Base-by-base conservation (phyloP, 2,329 filamentous ascomycete genomes). In the Pleomassaria siparia region DNA sequence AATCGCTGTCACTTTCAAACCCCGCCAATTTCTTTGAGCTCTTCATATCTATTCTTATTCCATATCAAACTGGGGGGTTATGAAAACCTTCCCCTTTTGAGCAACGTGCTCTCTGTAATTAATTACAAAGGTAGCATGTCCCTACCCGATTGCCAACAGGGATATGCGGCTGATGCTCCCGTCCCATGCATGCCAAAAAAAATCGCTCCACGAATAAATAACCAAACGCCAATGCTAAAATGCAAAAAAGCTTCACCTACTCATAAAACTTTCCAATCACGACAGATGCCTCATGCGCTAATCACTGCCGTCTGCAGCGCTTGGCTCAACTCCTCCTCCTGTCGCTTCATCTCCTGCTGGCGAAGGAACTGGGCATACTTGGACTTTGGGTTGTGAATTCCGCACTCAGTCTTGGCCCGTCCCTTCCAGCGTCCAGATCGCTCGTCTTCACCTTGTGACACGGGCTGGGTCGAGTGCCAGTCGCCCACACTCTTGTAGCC, bases 401-500 rank as follows among this genome's bases (percentile, higher is more conserved):
- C 94, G 72, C 94, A 99, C 78, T 99, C 94, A 13, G 91, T 95
- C 86, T 99, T 99, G 64, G 81, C 77, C 72, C 91, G 88, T 53
- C 94, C 94, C 81, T 96, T 96, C 94, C 94, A 99, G 59, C 94
- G 86, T 49, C 94, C 94, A 8, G 94, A 88, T 43, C 94, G 87
- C 82, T 99, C 94, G 64, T 97, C 94, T 75, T 99, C 94, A 56
- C 89, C 89, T 49, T 92, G 90, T 54, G 80, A 84, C 51, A 97
- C 91, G 11, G 94, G 91, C 55, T 78, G 87, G 3, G 94, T 99
- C 42, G 91, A 96, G 80, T 99, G 94, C 89, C 91, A 97, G 79
- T 99, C 94, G 53, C 94, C 94, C 54, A 99, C 81, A 56, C 90
- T 96, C 81, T 97, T 96, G 81, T 99, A 99, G n/a, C 94, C 94